Evolutionary conservation across 2,329 filamentous ascomycete species (phyloP), one percentile per base, ranked within the genome.

Genomic region (Aspergillus piperis): DNA sequence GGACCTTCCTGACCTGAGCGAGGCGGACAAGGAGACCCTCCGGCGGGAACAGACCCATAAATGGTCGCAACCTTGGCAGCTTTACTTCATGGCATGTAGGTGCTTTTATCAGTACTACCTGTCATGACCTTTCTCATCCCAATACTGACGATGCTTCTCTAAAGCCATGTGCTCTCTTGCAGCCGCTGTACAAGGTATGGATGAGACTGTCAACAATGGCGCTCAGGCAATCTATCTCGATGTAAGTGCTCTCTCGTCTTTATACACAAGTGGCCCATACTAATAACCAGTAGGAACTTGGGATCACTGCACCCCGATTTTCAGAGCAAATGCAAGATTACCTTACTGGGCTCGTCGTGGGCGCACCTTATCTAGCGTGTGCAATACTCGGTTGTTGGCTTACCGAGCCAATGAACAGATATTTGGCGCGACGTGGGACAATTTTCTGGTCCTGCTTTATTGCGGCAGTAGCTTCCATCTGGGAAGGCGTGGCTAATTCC

Each of bases 111-210:
- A 4, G 32, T 36, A 36, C 32, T n/a, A 11, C 17, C 11, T 11
- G 8, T 27, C 15, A 44, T 13, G 4, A 23, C 21, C 13, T 5
- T n/a, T 8, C n/a, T 11, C 6, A 5, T 2, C 5, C 11, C 21
- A 17, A 13, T 38, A 6, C 42, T 57, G 17, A 55, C 19, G 13
- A 4, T 10, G 4, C 5, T 4, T 10, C n/a, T 36, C 5, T 36
- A 36, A 15, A 67, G 73, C 78, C 21, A 78, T 84, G 66, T 83
- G 81, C 67, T 82, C 83, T 2, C 75, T 85, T 25, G 82, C 81
- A 2, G 83, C 84, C 2, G 82, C 82, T 6, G 82, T 84, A 8
- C 85, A 80, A 73, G 81, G 78, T 8, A 82, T 82, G 81, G 81
- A 83, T 58, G 78, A 83, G 57, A 82, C 80, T 0, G 79, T 77